Base-by-base conservation (phyloP, 2,329 filamentous ascomycete genomes). In the Neonectria coccinea region DNA sequence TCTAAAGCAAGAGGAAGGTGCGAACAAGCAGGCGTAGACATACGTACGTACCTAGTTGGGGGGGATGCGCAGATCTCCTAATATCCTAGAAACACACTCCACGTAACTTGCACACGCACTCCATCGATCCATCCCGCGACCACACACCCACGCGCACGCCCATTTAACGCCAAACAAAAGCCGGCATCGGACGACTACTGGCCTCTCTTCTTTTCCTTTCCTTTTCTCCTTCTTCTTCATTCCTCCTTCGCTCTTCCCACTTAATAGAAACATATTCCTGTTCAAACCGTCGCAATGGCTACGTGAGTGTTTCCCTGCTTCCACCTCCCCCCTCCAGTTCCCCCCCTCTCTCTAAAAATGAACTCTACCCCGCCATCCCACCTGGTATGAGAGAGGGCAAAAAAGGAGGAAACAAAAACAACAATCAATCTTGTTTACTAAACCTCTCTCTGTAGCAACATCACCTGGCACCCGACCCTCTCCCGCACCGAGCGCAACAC, bases 401-500 rank as follows among this genome's bases (percentile, higher is more conserved):
- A 55, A 18, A 57, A 22, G 64, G 48, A 64, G 39, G 51, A 56
- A 54, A 31, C 29, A 36, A 27, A 27, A 31, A 39, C 47, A 64
- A 6, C 58, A 33, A 61, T 25, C 25, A 25, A 6, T 6, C 25
- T 25, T 25, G 25, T 25, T 25, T 54, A 55, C 54, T 56, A 51
- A 67, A 56, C 64, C 63, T 53, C 48, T 11, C 25, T 25, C 25
- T 29, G 66, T 77, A 96, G 92, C 79, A 96, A 96, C 86, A 95
- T 96, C 80, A 95, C 92, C 79, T 96, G 92, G 92, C 92, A 96
- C 85, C 85, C 90, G 9, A 92, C 91, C 67, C 90, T 96, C 77
- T 91, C 91, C 59, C 91, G 92, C 81, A 80, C 84, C 67, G 92
- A 96, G 86, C 92, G 92, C 80, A 90, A 88, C 80, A 78, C 85